A percentile compares a stretch with the other conserved stretches of the same genome.
Evolutionary conservation across 106 monocot genomes (phyloP).

Genomic region (Dioscorea dumetorum): DNA sequence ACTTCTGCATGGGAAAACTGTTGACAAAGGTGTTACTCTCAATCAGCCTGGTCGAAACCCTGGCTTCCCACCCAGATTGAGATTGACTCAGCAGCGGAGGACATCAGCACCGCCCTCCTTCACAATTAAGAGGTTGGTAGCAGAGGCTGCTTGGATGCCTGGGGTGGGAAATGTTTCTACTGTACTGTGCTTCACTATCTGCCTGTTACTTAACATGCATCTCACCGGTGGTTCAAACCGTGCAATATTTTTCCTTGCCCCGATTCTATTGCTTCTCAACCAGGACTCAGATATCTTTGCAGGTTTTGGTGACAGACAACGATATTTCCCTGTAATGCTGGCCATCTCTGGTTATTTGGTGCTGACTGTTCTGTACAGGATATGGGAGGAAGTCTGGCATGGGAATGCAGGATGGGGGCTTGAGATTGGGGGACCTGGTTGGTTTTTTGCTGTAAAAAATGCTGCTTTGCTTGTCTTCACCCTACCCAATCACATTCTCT

Average conservation of each 20-base stretch:
- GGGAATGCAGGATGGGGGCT: conserved; percentile 65
- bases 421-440: conserved; percentile 87
- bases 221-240: conserved; percentile 86
- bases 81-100: conserved; percentile 80
- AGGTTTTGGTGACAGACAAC: conserved; percentile 85
- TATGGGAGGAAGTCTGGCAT: conserved; percentile 82
- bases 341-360: conserved; percentile 80
- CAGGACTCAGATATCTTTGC: conserved; percentile 88
- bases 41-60: conserved; percentile 16
- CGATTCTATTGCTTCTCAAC: conserved; percentile 86
- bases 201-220: conserved; percentile 64
- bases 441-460: conserved; percentile 94
- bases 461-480: conserved; percentile 83
- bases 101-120: conserved; percentile 70
- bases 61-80: conserved; percentile 57
- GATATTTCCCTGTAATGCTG: conserved; percentile 81
- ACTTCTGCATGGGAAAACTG: conserved; percentile 70
- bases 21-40: conserved; percentile 30
- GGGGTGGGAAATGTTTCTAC: conserved; percentile 91
- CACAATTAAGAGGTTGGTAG: conserved; percentile 79
- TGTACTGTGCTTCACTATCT: conserved; percentile 73
- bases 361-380: conserved; percentile 64
- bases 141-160: conserved; percentile 99
- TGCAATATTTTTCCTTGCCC: conserved; percentile 89
- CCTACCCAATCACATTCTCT: conserved; percentile 91